Evolutionary conservation across 2,329 filamentous ascomycete genomes (phyloP).

Genomic region (Beauveria bassiana): DNA sequence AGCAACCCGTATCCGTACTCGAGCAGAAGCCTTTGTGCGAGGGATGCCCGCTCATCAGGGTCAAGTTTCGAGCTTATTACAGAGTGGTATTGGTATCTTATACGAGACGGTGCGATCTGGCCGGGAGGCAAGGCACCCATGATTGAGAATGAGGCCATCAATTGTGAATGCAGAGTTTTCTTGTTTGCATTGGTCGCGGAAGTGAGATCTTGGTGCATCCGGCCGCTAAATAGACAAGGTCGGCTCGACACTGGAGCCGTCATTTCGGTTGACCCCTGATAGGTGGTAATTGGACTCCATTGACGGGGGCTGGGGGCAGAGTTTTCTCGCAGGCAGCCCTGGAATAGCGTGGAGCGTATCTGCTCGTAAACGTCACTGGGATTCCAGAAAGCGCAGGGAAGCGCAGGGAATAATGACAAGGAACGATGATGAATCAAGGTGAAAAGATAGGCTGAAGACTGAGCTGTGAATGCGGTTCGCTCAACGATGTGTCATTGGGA

Average conservation of each 20-base stretch:
- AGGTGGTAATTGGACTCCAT: slow-evolving; percentile 8
- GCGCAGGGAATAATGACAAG: not conserved
- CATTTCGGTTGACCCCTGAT: slow-evolving; percentile 10
- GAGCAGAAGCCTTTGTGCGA: not conserved
- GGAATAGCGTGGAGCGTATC: not conserved
- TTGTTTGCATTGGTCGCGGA: not conserved
- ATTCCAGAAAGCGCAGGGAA: not conserved
- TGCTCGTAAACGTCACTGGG: not conserved
- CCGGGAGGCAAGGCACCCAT: not conserved
- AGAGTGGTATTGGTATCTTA: not conserved
- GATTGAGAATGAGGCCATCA: not conserved
- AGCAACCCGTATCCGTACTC: too few relatives aligned
- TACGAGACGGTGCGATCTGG: slow-evolving; percentile 1
- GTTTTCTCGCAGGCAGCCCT: slow-evolving; percentile 4
- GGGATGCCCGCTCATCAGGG: not conserved
- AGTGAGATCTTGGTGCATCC: not conserved
- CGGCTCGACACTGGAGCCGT: slow-evolving; percentile 5
- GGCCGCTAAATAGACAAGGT: slow-evolving; percentile 3
- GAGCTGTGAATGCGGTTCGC: not conserved
- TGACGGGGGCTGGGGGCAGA: slow-evolving; percentile 10
- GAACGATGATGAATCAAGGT: not conserved
- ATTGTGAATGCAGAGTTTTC: slow-evolving; percentile 1
- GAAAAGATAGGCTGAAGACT: not conserved
- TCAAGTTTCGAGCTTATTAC: slow-evolving; percentile 6
- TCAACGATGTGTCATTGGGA: not conserved